Percentiles rank a stretch among this genome's conserved stretches.
phyloP scores from a whole-genome alignment of 106 monocot species.

The Ottelia alismoides region DNA sequence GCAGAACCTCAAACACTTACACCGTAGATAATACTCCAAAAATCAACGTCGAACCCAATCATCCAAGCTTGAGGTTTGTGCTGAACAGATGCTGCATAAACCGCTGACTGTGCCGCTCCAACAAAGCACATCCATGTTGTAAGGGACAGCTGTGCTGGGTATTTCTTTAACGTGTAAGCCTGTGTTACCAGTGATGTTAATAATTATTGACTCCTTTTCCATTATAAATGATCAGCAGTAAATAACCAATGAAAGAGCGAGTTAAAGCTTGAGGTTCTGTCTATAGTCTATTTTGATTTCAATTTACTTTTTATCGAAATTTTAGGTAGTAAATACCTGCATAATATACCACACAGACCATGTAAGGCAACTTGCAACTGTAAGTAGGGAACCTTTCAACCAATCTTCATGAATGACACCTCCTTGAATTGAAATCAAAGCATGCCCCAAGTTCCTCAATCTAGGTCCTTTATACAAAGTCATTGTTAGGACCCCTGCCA shows the following conservation, averaged over 20 bases:
- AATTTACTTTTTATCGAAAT: no score
- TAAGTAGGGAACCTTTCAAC: constrained; percentile 62
- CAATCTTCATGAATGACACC: constrained; percentile 41
- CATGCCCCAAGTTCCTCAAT: constrained; percentile 30
- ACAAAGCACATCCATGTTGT: constrained; percentile 83
- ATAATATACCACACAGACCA: constrained; percentile 88
- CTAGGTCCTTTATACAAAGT: constrained; percentile 72
- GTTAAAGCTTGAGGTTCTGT: no score
- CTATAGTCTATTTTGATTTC: no score
- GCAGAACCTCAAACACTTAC: constrained; percentile 34
- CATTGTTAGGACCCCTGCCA: constrained; percentile 77
- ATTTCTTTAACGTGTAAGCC: constrained; percentile 64
- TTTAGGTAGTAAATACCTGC: constrained; percentile 43
- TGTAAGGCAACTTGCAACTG: constrained; percentile 60
- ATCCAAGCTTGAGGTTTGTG: constrained; percentile 55
- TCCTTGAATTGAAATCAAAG: constrained; percentile 46
- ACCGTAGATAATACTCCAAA: constrained; percentile 65
- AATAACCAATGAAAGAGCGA: no score
- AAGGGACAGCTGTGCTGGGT: constrained; percentile 85
- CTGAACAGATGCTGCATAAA: constrained; percentile 48
- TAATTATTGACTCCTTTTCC: no score
- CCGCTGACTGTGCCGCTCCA: constrained; percentile 63
- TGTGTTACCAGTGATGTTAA: no score
- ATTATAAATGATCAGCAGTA: no score
- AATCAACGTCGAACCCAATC: constrained; percentile 51